Evolutionary conservation across 2,329 filamentous ascomycete species (phyloP), one percentile per base, ranked within the genome.

Genomic region (Monilinia fructicola): DNA sequence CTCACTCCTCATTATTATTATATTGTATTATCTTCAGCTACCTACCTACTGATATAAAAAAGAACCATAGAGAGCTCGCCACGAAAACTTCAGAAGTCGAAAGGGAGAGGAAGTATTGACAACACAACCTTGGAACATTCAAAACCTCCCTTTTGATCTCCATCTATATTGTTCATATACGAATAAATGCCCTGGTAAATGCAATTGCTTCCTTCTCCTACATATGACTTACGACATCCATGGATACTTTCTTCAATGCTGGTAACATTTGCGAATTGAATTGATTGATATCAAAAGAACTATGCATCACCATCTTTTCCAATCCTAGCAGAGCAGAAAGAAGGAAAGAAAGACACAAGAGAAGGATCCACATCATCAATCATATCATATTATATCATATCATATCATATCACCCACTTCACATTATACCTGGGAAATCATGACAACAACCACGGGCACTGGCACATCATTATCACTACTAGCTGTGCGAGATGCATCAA

Each of bases 61-160:
- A 14, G 54, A 42, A 60, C 63, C 63, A 65, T 65, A 52, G 63
- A 48, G 56, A 44, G 46, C 23, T 35, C 28, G 63, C 63, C 63
- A 65, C 63, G 63, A 60, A 64, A 65, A 35, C n/a, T 23, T n/a
- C 46, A 28, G 18, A 59, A 59, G 12, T 35, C 1, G 31, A 35
- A 7, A 35, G 9, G 4, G 9, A 6, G 5, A 35, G 5, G 5
- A 35, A 35, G 4, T 35, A 35, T 35, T 35, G 52, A 56, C 62
- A 65, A 58, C 54, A 52, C 54, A 60, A 11, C 42, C 18, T 3
- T 21, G 4, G 48, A 28, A 31, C 21, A 28, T 42, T 42, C 46
- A 62, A 59, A 35, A 6, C 42, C 28, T 48, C n/a, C 35, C n/a
- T 40, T 28, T 40, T 40, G 11, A 28, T 40, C 40, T 14, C n/a